A percentile compares a stretch with the other conserved stretches of the same genome.
Evolutionary conservation across 2,329 filamentous ascomycete species (phyloP).

Genomic region (Cladosporium austrohemisphaericum): DNA sequence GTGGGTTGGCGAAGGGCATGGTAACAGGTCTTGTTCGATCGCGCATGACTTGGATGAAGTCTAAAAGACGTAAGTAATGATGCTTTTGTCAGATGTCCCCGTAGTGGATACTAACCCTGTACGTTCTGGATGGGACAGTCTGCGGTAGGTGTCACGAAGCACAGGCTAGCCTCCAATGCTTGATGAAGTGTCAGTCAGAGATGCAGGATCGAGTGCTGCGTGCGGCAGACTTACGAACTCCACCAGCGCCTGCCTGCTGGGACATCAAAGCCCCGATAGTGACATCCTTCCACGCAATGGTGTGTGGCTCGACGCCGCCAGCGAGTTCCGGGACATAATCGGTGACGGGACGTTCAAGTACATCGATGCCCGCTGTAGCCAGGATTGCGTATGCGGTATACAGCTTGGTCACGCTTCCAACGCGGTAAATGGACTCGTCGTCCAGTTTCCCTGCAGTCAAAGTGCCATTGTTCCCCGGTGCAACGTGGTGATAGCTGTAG

Average conservation of each 20-base stretch:
- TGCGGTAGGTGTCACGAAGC: neutral
- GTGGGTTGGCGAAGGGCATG: conserved; percentile 31
- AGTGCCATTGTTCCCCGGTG: conserved; percentile 4
- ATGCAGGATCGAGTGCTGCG: too few relatives aligned
- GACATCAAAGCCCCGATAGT: conserved; percentile 15
- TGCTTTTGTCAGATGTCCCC: too few relatives aligned
- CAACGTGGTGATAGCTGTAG: conserved; percentile 35
- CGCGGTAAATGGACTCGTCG: conserved; percentile 15
- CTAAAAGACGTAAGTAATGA: conserved; percentile 19
- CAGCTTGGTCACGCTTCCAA: conserved; percentile 17
- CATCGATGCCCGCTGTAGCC: conserved; percentile 1
- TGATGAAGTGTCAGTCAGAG: neutral
- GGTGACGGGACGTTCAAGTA: conserved; percentile 8
- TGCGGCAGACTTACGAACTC: neutral
- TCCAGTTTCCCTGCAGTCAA: conserved; percentile 7
- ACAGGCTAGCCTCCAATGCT: neutral
- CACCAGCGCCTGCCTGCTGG: conserved; percentile 6
- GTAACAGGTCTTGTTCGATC: conserved; percentile 33
- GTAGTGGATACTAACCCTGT: too few relatives aligned
- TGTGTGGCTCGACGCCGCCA: neutral
- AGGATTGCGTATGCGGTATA: conserved; percentile 25
- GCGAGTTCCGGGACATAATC: conserved; percentile 8
- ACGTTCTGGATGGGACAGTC: neutral
- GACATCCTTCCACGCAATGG: conserved; percentile 15
- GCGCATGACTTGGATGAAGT: conserved; percentile 34